A percentile compares a stretch with the other conserved stretches of the same genome.
phyloP scores from a whole-genome alignment of 106 monocot species.

The Phalaenopsis equestris region DNA sequence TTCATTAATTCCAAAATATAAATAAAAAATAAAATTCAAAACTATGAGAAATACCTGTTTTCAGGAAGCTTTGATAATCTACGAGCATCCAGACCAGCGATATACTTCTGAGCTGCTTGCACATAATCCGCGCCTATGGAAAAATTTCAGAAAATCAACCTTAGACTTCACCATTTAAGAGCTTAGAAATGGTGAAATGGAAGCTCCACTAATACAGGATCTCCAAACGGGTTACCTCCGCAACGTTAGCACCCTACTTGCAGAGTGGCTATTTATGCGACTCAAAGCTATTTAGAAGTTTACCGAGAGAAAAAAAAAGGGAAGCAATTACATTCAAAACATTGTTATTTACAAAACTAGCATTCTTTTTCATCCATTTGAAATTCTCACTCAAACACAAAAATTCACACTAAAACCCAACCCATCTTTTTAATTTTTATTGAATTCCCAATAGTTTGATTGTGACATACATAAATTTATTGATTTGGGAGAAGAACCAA shows the following conservation, averaged over 20 bases:
- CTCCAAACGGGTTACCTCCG: no score
- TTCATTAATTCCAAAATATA: background rate
- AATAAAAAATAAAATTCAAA: background rate
- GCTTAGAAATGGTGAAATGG: background rate
- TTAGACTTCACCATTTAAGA: background rate
- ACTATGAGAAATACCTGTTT: slow-evolving; percentile 44
- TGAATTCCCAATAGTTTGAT: no score
- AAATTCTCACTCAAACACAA: no score
- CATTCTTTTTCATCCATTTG: no score
- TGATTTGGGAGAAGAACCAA: background rate
- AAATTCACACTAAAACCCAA: no score
- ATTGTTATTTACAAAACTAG: no score
- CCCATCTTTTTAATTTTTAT: no score
- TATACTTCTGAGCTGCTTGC: slow-evolving; percentile 79
- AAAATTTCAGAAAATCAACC: background rate
- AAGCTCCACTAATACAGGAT: no score
- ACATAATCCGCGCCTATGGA: slow-evolving; percentile 65
- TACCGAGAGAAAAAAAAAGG: background rate
- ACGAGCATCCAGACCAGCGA: slow-evolving; percentile 87
- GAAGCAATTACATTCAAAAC: no score
- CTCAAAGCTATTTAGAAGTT: background rate
- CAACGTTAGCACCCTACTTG: background rate
- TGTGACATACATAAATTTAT: no score
- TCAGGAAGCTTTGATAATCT: slow-evolving; percentile 77
- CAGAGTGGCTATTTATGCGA: background rate